Percentiles rank a stretch among this genome's conserved stretches.
phyloP scores from a whole-genome alignment of 345 rosid species.

The Boechera retrofracta region DNA sequence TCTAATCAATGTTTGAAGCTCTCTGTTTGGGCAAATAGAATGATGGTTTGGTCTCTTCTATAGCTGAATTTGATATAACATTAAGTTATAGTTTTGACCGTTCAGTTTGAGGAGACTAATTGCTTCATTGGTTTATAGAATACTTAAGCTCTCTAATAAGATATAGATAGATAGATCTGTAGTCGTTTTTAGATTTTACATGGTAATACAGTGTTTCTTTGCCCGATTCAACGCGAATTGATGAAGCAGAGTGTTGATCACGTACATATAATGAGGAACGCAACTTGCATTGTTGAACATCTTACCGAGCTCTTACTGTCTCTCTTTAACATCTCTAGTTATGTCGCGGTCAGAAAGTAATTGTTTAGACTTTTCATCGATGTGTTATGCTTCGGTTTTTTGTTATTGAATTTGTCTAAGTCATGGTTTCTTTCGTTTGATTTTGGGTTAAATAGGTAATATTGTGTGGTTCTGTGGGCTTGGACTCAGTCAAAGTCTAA shows the following conservation, averaged over 20 bases:
- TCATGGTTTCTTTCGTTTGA: constrained; percentile 7
- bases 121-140: background rate
- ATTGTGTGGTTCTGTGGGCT: background rate
- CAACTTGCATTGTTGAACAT: constrained; percentile 1
- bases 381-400: background rate
- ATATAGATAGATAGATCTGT: background rate
- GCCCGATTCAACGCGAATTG: constrained; percentile 24
- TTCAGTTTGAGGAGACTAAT: constrained; percentile 7
- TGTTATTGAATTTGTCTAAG: constrained; percentile 31
- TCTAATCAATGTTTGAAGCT: constrained; percentile 1
- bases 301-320: constrained; percentile 6
- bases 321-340: background rate
- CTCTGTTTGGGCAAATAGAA: background rate
- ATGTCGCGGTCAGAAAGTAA: constrained; percentile 7
- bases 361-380: constrained; percentile 22
- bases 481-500: constrained; percentile 17
- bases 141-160: background rate
- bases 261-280: background rate
- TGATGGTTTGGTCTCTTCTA: background rate
- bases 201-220: background rate
- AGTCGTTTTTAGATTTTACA: background rate
- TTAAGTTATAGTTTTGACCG: background rate
- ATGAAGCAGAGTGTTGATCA: background rate
- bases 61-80: background rate
- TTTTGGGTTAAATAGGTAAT: constrained; percentile 21